These are phyloP conservation scores for Colletotrichum filicis DNA, from an alignment of 2,329 filamentous ascomycete genomes.

Conservation along the genomic window DNA sequence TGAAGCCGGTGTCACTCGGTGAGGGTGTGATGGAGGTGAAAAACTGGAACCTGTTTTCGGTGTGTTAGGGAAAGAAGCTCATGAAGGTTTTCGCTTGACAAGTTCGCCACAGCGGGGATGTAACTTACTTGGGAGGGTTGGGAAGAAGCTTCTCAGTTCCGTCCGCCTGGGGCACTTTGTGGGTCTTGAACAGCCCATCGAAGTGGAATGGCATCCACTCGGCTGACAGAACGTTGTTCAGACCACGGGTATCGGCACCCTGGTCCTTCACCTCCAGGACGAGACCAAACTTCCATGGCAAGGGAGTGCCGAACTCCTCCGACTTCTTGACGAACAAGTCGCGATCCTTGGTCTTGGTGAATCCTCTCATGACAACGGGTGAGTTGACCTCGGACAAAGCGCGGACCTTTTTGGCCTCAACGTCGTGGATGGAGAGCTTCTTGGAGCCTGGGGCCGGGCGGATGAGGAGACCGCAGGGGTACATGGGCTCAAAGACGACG, in stretches of 20 bases:
- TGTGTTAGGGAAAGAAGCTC: not conserved
- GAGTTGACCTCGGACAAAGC: constrained; percentile 60
- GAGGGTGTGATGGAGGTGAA: constrained; percentile 59
- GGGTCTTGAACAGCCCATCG: constrained; percentile 66
- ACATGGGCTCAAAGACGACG: constrained; percentile 56
- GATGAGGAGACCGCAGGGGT: constrained; percentile 57
- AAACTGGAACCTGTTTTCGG: constrained; percentile 57
- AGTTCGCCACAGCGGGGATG: not conserved
- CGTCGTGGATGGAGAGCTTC: constrained; percentile 51
- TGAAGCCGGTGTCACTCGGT: constrained; percentile 63
- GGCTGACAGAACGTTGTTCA: constrained; percentile 64
- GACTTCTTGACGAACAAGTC: constrained; percentile 58
- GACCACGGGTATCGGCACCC: constrained; percentile 52
- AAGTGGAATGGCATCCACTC: constrained; percentile 69
- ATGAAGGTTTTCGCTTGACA: not conserved
- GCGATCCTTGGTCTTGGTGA: constrained; percentile 56
- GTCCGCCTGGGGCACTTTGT: constrained; percentile 49
- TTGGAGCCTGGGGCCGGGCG: constrained; percentile 46
- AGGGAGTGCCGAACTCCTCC: constrained; percentile 57
- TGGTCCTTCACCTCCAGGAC: constrained; percentile 62
- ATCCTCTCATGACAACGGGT: constrained; percentile 63
- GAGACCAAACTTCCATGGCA: constrained; percentile 64
- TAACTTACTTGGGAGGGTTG: constrained; percentile 53
- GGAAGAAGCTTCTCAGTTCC: constrained; percentile 54
- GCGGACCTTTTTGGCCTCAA: constrained; percentile 57